These are phyloP conservation scores for Nothophytophthora sp. DNA, from an alignment of 352 stramenopile species.

Conservation along the genomic window DNA sequence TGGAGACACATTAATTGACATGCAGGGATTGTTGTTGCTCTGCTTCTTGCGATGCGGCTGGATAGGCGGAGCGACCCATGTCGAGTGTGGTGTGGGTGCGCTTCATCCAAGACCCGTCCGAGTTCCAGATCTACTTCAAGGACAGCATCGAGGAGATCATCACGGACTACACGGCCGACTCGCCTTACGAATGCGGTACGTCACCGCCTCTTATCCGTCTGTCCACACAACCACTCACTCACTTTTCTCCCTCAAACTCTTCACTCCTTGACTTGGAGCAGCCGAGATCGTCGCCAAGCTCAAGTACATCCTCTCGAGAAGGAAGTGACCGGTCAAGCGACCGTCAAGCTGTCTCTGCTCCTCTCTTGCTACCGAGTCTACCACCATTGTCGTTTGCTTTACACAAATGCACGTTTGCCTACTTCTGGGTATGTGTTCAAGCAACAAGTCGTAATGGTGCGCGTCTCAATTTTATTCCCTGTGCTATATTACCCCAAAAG, in stretches of 20 bases:
- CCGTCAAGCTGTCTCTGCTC: not conserved
- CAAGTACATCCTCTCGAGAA: constrained; percentile 89
- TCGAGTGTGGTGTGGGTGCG: constrained; percentile 86
- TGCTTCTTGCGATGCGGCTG: constrained; percentile 2
- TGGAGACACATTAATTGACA: too few species aligned
- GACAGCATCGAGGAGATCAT: constrained; percentile 89
- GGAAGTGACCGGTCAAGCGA: constrained; percentile 43
- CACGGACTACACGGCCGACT: constrained; percentile 89
- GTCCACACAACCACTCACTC: too few species aligned
- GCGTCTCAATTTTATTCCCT: constrained; percentile 87
- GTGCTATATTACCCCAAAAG: constrained; percentile 45
- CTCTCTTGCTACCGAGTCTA: not conserved
- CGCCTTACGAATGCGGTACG: constrained; percentile 88
- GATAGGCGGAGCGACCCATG: constrained; percentile 81
- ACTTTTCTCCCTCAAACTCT: too few species aligned
- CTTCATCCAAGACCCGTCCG: constrained; percentile 83
- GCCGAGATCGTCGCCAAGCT: constrained; percentile 90
- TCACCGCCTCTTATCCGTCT: too few species aligned
- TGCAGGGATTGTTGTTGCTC: not conserved
- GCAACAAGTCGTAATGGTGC: constrained; percentile 60
- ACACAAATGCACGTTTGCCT: too few species aligned
- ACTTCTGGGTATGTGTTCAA: too few species aligned
- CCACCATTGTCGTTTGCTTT: too few species aligned
- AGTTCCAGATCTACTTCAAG: constrained; percentile 91
- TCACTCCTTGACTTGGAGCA: constrained; percentile 30